phyloP scores from a whole-genome alignment of 1,284 basidiomycete species.

The Volvariella surrecta region DNA sequence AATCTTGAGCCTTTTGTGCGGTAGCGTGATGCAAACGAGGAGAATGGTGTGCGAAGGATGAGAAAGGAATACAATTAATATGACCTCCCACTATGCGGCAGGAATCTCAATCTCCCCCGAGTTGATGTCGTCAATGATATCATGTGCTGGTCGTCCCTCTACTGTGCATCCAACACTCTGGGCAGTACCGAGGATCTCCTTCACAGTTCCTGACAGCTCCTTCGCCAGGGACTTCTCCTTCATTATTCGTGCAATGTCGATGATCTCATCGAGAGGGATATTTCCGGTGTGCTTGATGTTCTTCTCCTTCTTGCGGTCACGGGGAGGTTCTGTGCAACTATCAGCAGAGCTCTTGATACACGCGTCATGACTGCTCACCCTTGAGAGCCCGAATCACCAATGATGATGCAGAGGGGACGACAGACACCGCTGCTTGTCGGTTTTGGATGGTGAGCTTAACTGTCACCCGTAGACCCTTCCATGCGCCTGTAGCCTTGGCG shows the following conservation, averaged over 20 bases:
- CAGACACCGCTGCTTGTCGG: conserved; percentile 95
- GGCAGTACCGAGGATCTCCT: conserved; percentile 92
- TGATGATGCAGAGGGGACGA: conserved; percentile 97
- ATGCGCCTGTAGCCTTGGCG: conserved; percentile 96
- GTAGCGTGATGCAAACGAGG: background rate
- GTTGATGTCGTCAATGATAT: conserved; percentile 94
- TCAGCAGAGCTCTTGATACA: background rate
- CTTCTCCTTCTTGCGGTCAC: conserved; percentile 99
- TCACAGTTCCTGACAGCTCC: conserved; percentile 82
- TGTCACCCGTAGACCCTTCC: conserved; percentile 99
- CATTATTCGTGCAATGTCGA: conserved; percentile 97
- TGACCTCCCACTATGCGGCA: conserved; percentile 65
- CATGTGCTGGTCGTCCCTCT: conserved; percentile 90
- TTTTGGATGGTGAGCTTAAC: conserved; percentile 99
- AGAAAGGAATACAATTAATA: background rate
- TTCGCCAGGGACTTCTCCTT: conserved; percentile 93
- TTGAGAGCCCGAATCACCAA: conserved; percentile 99
- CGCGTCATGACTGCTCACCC: conserved; percentile 40
- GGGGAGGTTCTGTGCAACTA: conserved; percentile 78
- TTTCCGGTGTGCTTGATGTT: conserved; percentile 99
- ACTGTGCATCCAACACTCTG: conserved; percentile 96
- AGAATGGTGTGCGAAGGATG: background rate
- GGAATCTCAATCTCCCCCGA: conserved; percentile 93
- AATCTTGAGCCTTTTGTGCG: background rate
- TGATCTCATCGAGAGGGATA: conserved; percentile 90